phyloP scores from a whole-genome alignment of 1,139 yeast genomes.

The Hansenula anomala region DNA sequence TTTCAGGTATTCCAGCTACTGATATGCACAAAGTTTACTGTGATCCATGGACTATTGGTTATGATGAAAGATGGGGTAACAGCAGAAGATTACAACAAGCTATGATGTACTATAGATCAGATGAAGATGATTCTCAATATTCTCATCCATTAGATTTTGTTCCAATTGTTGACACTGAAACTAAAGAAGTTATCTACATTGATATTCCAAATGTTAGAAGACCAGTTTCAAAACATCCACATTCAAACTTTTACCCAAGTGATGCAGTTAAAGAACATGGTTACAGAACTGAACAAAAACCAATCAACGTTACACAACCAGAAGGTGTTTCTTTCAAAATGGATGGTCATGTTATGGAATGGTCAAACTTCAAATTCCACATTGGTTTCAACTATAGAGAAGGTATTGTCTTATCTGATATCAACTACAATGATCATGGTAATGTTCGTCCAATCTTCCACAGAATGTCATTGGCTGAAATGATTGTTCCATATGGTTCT shows the following conservation, averaged over 20 bases:
- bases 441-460: constrained; percentile 68
- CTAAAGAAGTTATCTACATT: constrained; percentile 60
- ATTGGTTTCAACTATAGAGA: constrained; percentile 83
- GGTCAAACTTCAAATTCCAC: constrained; percentile 76
- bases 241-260: constrained; percentile 64
- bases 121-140: constrained; percentile 77
- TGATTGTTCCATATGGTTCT: constrained; percentile 82
- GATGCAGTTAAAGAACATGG: constrained; percentile 59
- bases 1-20: constrained; percentile 59
- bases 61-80: constrained; percentile 80
- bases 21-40: constrained; percentile 73
- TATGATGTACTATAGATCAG: constrained; percentile 70
- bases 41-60: constrained; percentile 85
- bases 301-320: constrained; percentile 70
- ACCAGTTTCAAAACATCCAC: constrained; percentile 61
- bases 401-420: constrained; percentile 74
- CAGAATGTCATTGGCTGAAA: constrained; percentile 72
- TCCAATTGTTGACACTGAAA: constrained; percentile 75
- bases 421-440: constrained; percentile 71
- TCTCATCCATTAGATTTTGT: constrained; percentile 82
- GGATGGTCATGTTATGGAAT: constrained; percentile 63
- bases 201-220: constrained; percentile 75
- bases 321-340: constrained; percentile 75
- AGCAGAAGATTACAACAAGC: constrained; percentile 77
- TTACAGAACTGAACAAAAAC: constrained; percentile 55